Conservation (phyloP, 768 basidiomycete genomes). For the Tulasnella calospora region DNA sequence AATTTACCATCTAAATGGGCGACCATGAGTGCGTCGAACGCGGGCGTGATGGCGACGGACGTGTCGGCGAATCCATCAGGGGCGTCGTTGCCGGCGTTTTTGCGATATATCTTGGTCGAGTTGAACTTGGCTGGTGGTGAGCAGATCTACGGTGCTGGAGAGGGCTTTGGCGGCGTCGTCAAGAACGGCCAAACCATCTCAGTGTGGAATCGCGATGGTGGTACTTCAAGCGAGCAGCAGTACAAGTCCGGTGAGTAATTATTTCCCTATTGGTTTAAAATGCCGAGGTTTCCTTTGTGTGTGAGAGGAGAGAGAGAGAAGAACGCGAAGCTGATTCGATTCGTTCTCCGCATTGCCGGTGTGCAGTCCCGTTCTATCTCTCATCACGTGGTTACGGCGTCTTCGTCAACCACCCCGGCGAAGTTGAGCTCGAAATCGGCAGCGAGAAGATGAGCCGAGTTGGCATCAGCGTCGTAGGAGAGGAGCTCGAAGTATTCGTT, state of each 20-base stretch:
- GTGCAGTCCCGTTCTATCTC: slow-evolving; percentile 52
- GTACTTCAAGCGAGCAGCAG: slow-evolving; percentile 45
- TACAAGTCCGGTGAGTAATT: slow-evolving; percentile 35
- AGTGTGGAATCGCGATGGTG: slow-evolving; percentile 47
- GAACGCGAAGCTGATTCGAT: slow-evolving; percentile 30
- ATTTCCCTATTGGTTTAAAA: not conserved
- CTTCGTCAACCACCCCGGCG: slow-evolving; percentile 68
- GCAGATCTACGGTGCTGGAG: slow-evolving; percentile 67
- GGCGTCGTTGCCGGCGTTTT: slow-evolving; percentile 42
- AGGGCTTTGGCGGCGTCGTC: slow-evolving; percentile 68
- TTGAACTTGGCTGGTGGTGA: slow-evolving; percentile 65
- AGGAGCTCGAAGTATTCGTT: slow-evolving; percentile 61
- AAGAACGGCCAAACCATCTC: slow-evolving; percentile 52
- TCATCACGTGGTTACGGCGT: slow-evolving; percentile 68
- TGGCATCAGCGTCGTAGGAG: slow-evolving; percentile 59
- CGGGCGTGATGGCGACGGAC: slow-evolving; percentile 54
- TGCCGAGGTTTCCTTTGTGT: not conserved
- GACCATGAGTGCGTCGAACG: slow-evolving; percentile 41
- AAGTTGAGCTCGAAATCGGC: slow-evolving; percentile 59
- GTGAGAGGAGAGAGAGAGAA: not conserved
- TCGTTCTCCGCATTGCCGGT: slow-evolving; percentile 9
- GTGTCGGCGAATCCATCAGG: slow-evolving; percentile 50
- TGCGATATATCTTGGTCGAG: slow-evolving; percentile 39
- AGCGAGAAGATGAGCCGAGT: slow-evolving; percentile 51
- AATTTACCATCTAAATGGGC: slow-evolving; percentile 35